These are phyloP conservation scores for Exobasidium cylindrosporum DNA, from an alignment of 1,284 basidiomycete species.

Conservation along the genomic window DNA sequence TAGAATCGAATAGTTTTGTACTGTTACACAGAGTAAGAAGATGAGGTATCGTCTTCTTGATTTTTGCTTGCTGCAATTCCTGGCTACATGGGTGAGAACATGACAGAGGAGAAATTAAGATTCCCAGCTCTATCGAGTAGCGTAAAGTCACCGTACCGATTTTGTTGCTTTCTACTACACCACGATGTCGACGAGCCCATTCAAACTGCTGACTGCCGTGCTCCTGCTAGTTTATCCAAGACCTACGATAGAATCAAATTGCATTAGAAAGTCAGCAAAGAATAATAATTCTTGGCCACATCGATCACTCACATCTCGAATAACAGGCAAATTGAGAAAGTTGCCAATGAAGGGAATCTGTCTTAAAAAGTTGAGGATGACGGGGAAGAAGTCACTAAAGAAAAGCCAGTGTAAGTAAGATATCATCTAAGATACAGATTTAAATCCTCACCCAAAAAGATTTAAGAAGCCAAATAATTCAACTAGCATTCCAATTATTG, in stretches of 20 bases:
- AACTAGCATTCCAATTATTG: conserved; percentile 85
- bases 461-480: conserved; percentile 84
- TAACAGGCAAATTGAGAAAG: conserved; percentile 71
- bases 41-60: too few species aligned
- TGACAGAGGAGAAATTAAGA: too few species aligned
- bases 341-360: conserved; percentile 91
- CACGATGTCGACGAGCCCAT: too few species aligned
- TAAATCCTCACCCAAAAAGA: conserved; percentile 95
- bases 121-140: not conserved
- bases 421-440: too few species aligned
- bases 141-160: not conserved
- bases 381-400: conserved; percentile 95
- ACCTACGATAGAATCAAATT: conserved; percentile 47
- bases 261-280: not conserved
- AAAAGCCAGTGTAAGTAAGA: conserved; percentile 4
- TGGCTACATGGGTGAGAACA: too few species aligned
- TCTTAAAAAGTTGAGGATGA: conserved; percentile 89
- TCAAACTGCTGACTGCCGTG: conserved; percentile 57
- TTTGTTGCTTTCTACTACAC: not conserved
- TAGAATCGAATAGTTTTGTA: too few species aligned
- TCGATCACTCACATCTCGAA: conserved; percentile 52
- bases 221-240: conserved; percentile 56
- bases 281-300: not conserved
- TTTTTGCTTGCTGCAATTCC: too few species aligned
- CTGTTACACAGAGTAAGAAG: too few species aligned